Evolutionary conservation across 768 basidiomycete genomes (phyloP), one percentile per base, ranked within the genome.

Genomic region (Termitomyces sp.): DNA sequence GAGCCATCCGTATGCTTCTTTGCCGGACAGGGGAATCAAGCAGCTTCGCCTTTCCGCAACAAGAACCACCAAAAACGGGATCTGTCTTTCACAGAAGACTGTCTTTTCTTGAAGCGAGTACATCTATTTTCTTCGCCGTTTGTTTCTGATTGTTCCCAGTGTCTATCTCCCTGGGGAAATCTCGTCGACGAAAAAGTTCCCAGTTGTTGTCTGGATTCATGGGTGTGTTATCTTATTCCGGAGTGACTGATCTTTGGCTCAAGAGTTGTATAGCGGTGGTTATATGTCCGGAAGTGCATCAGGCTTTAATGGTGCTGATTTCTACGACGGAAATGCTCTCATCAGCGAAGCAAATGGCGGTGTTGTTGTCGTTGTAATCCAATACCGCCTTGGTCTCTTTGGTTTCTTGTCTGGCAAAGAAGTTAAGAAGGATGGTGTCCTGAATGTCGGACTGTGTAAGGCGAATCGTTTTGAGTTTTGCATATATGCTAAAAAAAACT

Each of bases 371-470:
- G 78, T 79, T 12, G 62, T 76, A 16, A 73, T 79, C 15, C 80
- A 81, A 61, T 81, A 81, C 57, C 73, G 79, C 5, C 64, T 81
- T 8, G 80, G 80, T 2, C 55, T 79, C 2, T 79, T 79, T 61
- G 81, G 82, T 6, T 84, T 83, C 65, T 67, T 84, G 33, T 60
- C 81, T n/a, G 80, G 82, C 0, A 58, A 68, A 39, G 66, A 74
- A 35, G 75, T 84, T 1, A 78, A 82, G 59, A 65, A 72, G 12
- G 68, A 72, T 11, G 83, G 83, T 7, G 76, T 61, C 1, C 65
- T 82, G 61, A 84, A 84, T 58, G 81, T 76, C 12, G 83, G 82
- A 28, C 61, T 84, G 39, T 68, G 82, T 83, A 62, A 76, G 71
- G 28, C 24, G 49, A 24, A 55, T 52, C 40, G 18, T 20, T 52